Base-by-base conservation (phyloP, 2,329 filamentous ascomycete species). In the Didymella pomorum region DNA sequence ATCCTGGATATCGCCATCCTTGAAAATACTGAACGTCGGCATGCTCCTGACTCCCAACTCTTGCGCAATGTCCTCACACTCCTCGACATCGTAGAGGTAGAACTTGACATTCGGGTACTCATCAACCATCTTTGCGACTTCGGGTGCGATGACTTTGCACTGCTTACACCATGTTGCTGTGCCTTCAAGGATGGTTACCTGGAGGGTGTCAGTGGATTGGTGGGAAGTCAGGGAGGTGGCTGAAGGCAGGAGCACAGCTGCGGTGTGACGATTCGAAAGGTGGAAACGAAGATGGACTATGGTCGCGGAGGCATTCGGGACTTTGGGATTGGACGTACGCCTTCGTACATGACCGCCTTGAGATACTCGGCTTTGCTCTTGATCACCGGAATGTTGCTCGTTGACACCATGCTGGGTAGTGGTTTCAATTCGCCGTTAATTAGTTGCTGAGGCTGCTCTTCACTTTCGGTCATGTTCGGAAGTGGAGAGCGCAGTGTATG, bases 11-110 rank as follows among this genome's bases (percentile, higher is more conserved):
- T 71, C 68, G 3, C 69, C 70, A 58, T 72, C 69, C 46, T 71
- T 71, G 18, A 73, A 71, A 8, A 71, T 60, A 35, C 65, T 70
- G 45, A 73, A 72, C 6, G 60, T 69, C 21, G 71, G 69, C 70
- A 72, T 70, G 50, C 64, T 58, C 31, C 60, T 54, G 0, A 73
- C 70, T 2, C 71, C 71, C 23, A 72, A 35, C 49, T 73, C 71
- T 21, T 72, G 71, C 54, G 70, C 71, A 25, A 72, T 65, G 51
- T 73, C 70, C 44, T 70, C 67, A 35, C 64, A 68, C 39, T 72
- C 64, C 23, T 72, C 71, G 14, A 74, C 69, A 29, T 74, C 70
- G 50, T 72, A 72, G 5, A 65, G 67, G 44, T 69, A 74, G 28
- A 74, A 74, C 21, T 62, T 66, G 2, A 70, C 68, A 18, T 45